phyloP scores from a whole-genome alignment of 495 filamentous ascomycete species.

The Recurvomyces mirabilis region DNA sequence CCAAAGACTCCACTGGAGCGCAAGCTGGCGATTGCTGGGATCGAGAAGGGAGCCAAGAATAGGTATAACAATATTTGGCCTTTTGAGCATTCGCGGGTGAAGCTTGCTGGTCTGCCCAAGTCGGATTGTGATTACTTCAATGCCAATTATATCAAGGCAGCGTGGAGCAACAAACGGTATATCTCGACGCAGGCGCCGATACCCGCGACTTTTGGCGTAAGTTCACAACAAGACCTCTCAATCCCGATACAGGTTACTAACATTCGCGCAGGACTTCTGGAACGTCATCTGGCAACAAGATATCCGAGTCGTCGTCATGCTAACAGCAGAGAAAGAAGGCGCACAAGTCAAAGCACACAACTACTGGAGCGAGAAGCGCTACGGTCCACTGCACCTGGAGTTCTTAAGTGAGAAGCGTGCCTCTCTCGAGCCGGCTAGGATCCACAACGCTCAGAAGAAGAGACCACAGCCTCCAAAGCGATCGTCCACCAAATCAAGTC shows the following conservation, averaged over 20 bases:
- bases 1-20: conserved; percentile 16
- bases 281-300: conserved; percentile 95
- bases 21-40: conserved; percentile 59
- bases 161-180: conserved; percentile 73
- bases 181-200: conserved; percentile 93
- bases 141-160: conserved; percentile 71
- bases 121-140: conserved; percentile 92
- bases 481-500: conserved; percentile 36
- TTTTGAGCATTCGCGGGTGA: conserved; percentile 87
- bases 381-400: conserved; percentile 68
- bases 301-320: conserved; percentile 83
- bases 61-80: conserved; percentile 96
- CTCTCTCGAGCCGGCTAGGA: conserved; percentile 50
- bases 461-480: conserved; percentile 30
- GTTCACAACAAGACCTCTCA: conserved; percentile 27
- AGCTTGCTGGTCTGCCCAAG: conserved; percentile 54
- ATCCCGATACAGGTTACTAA: background rate
- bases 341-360: conserved; percentile 91
- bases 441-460: conserved; percentile 26
- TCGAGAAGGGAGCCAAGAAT: conserved; percentile 91
- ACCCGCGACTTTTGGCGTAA: conserved; percentile 81
- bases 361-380: conserved; percentile 76
- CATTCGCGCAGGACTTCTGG: conserved; percentile 75
- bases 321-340: conserved; percentile 91
- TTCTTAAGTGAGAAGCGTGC: conserved; percentile 69